Evolutionary conservation across 2,329 filamentous ascomycete species (phyloP).

Genomic region (Aureobasidium sp.): DNA sequence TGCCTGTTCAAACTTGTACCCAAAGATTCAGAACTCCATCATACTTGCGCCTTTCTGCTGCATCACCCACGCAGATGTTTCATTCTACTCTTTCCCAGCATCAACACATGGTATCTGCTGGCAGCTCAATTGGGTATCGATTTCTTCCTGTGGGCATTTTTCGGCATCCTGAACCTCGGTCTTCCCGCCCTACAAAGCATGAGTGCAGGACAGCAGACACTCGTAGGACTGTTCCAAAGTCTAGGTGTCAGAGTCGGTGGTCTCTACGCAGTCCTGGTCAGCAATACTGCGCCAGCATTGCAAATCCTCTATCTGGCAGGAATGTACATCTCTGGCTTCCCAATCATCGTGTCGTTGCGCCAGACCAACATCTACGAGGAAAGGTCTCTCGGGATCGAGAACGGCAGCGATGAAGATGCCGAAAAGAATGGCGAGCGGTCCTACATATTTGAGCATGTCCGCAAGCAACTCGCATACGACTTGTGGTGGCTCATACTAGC

Average conservation of each 20-base stretch:
- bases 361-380: conserved; percentile 67
- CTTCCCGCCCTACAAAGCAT: conserved; percentile 48
- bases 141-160: conserved; percentile 54
- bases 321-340: conserved; percentile 59
- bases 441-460: conserved; percentile 30
- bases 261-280: conserved; percentile 56
- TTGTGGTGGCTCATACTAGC: conserved; percentile 33
- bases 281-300: conserved; percentile 46
- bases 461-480: conserved; percentile 32
- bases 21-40: conserved; percentile 15
- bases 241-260: conserved; percentile 53
- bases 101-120: conserved; percentile 58
- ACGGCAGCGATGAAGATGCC: conserved; percentile 43
- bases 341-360: conserved; percentile 54
- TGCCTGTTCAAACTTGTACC: conserved; percentile 29
- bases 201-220: conserved; percentile 44
- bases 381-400: conserved; percentile 53
- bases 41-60: conserved; percentile 30
- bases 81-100: conserved; percentile 54
- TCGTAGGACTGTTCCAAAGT: conserved; percentile 59
- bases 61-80: conserved; percentile 45
- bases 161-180: conserved; percentile 56
- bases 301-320: conserved; percentile 54
- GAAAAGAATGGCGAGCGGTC: conserved; percentile 49
- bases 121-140: conserved; percentile 53